Evolutionary conservation across 2,329 filamentous ascomycete species (phyloP).

Genomic region (Nemania bipapillata): DNA sequence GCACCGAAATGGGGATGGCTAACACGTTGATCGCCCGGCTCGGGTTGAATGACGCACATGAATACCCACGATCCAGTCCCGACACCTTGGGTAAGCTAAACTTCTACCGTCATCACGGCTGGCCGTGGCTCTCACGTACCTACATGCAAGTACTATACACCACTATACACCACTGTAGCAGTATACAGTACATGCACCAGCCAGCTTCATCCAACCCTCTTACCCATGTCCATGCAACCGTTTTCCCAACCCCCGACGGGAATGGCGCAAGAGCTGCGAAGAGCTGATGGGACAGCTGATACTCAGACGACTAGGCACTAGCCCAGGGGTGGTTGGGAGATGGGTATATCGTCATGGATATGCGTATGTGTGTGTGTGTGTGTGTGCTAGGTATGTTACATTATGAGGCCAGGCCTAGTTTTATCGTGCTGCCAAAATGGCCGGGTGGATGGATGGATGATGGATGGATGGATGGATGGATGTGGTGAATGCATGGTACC

Average conservation of each 20-base stretch:
- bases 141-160: background rate
- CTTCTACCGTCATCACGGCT: background rate
- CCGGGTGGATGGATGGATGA: too few relatives aligned
- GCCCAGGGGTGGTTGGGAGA: background rate
- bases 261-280: conserved; percentile 28
- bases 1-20: conserved; percentile 26
- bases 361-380: background rate
- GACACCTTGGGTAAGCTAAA: conserved; percentile 37
- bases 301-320: conserved; percentile 8
- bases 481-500: background rate
- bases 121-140: background rate
- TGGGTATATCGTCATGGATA: conserved; percentile 17
- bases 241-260: conserved; percentile 13
- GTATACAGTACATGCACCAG: background rate
- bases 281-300: conserved; percentile 36
- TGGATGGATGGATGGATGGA: too few relatives aligned
- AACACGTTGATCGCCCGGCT: conserved; percentile 31
- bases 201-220: background rate
- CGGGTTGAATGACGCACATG: conserved; percentile 37
- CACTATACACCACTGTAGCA: background rate
- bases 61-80: conserved; percentile 34
- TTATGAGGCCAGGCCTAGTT: background rate
- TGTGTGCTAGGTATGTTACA: conserved; percentile 1
- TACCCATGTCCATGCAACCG: background rate
- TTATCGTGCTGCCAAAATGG: background rate